Conservation (phyloP, 2,329 filamentous ascomycete species). For the Dryadomyces quercivorus region DNA sequence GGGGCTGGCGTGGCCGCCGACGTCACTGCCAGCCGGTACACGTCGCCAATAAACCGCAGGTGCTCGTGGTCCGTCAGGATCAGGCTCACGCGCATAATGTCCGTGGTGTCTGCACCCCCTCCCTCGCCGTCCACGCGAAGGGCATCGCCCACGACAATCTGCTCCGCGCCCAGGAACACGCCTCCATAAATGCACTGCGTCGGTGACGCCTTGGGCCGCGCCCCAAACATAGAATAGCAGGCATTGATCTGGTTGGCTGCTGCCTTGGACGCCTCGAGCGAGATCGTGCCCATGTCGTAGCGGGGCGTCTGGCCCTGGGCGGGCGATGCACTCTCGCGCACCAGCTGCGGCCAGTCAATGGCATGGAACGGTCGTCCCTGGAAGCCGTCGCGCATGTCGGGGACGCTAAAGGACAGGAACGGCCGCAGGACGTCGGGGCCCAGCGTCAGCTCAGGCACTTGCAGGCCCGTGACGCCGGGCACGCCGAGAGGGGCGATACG, state of each 20-base stretch:
- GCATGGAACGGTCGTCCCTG: constrained; percentile 16
- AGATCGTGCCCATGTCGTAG: constrained; percentile 10
- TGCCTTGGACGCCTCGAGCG: constrained; percentile 26
- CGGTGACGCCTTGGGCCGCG: constrained; percentile 10
- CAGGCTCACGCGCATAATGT: constrained; percentile 18
- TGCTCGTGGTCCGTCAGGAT: constrained; percentile 13
- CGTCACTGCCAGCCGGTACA: constrained; percentile 15
- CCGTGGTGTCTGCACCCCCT: background rate
- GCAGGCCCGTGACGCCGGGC: constrained; percentile 1
- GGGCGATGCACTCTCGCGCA: background rate
- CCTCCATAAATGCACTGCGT: constrained; percentile 16
- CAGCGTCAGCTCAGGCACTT: constrained; percentile 12
- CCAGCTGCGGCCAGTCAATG: constrained; percentile 18
- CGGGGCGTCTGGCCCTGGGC: background rate
- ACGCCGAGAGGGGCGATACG: constrained; percentile 20
- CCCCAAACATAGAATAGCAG: constrained; percentile 21
- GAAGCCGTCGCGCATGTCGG: constrained; percentile 15
- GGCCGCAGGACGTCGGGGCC: constrained; percentile 19
- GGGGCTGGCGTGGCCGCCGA: constrained; percentile 1
- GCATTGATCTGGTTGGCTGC: constrained; percentile 23
- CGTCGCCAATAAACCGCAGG: constrained; percentile 17
- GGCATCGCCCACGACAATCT: constrained; percentile 21
- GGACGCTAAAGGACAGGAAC: constrained; percentile 25
- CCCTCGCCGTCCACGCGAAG: constrained; percentile 16
- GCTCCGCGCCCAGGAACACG: constrained; percentile 24